Conservation (phyloP, 176 grass and related monocot genomes). For the Pharus latifolius region DNA sequence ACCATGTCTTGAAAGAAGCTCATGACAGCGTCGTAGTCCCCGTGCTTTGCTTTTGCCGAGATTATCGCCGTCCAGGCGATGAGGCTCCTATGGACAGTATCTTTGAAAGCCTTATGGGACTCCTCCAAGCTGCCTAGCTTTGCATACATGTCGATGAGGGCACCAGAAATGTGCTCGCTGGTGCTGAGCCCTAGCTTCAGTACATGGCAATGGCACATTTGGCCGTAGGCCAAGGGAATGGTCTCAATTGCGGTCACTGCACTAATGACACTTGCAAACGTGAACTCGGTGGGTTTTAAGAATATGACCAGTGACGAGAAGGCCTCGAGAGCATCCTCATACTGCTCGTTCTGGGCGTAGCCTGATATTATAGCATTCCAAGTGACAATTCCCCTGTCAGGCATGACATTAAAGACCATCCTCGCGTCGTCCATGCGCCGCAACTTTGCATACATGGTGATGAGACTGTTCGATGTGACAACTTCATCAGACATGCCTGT, state of each 20-base stretch:
- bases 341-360: conserved; percentile 37
- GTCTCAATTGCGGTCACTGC: conserved; percentile 27
- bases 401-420: conserved; percentile 34
- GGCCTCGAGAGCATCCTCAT: conserved; percentile 38
- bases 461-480: conserved; percentile 39
- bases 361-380: conserved; percentile 48
- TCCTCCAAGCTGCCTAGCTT: conserved; percentile 66
- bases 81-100: conserved; percentile 22
- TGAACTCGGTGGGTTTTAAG: conserved; percentile 53
- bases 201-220: conserved; percentile 46
- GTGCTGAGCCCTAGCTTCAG: conserved; percentile 38
- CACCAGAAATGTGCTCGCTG: conserved; percentile 50
- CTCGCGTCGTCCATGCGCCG: conserved; percentile 8
- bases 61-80: conserved; percentile 73
- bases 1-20: conserved; percentile 56
- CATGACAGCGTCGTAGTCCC: conserved; percentile 41
- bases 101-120: conserved; percentile 40
- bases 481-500: conserved; percentile 19
- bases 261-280: conserved; percentile 64
- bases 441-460: conserved; percentile 44
- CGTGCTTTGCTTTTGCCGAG: conserved; percentile 65
- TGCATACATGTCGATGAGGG: conserved; percentile 89
- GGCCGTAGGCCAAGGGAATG: conserved; percentile 28
- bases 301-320: conserved; percentile 48
- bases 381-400: conserved; percentile 19